Evolutionary conservation across 345 rosid species (phyloP).

Genomic region (Syzygium aqueum): DNA sequence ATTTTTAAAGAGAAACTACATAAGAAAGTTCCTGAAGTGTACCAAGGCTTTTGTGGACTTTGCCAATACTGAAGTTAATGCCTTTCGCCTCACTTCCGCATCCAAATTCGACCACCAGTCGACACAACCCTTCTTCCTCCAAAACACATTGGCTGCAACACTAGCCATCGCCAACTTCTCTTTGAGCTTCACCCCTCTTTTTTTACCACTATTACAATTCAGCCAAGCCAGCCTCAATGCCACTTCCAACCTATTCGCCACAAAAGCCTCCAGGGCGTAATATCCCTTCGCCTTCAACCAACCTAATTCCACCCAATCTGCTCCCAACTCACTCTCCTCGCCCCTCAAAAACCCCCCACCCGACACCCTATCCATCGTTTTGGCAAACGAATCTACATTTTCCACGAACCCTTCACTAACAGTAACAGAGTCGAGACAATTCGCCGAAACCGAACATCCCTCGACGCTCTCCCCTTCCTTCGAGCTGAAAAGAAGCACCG

Average conservation of each 20-base stretch:
- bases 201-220: constrained; percentile 52
- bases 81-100: constrained; percentile 32
- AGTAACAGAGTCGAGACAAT: constrained; percentile 51
- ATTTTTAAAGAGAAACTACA: background rate
- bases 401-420: constrained; percentile 46
- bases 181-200: constrained; percentile 70
- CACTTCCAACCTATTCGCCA: constrained; percentile 80
- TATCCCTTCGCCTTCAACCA: constrained; percentile 90
- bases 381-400: constrained; percentile 58
- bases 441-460: constrained; percentile 41
- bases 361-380: constrained; percentile 57
- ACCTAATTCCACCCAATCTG: constrained; percentile 74
- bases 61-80: constrained; percentile 35
- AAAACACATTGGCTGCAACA: constrained; percentile 57
- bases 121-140: constrained; percentile 81
- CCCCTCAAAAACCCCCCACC: constrained; percentile 69
- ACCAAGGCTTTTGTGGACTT: constrained; percentile 79
- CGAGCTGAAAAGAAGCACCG: constrained; percentile 55
- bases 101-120: constrained; percentile 90
- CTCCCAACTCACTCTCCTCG: constrained; percentile 58
- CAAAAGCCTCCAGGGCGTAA: constrained; percentile 68
- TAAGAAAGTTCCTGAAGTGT: constrained; percentile 9
- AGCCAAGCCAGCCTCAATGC: constrained; percentile 87
- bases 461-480: constrained; percentile 48
- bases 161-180: constrained; percentile 59